Base-by-base conservation (phyloP, 768 basidiomycete genomes). In the Auriscalpium microsporum region DNA sequence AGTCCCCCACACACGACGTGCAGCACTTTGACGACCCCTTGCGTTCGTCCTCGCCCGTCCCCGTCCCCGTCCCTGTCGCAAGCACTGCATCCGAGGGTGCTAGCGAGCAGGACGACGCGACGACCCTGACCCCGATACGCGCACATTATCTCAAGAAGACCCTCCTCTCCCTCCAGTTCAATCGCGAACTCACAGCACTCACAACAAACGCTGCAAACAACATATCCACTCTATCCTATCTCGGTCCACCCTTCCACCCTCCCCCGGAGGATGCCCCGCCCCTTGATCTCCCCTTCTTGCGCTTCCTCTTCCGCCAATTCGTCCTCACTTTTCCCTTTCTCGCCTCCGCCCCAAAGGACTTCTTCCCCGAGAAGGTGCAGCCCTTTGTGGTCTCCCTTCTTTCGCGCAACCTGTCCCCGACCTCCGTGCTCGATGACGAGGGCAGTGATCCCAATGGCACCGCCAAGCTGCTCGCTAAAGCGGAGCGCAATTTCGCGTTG, bases 91-190 rank as follows among this genome's bases (percentile, higher is more conserved):
- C 28, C 28, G 28, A 28, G 28, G 28, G 28, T 28, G 4, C 28
- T 4, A 28, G 28, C 35, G 47, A 16, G 11, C 37, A 54, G 17
- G 45, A 59, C 10, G 55, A 59, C 19, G 14, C 50, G 17, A 28
- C 35, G 19, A n/a, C 37, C 5, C 81, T 97, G 49, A 90, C 92
- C 1, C 90, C 95, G 11, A 73, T 94, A 48, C 86, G 94, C 45
- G 93, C 94, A 4, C 96, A 99, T 67, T 99, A 99, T 71, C 89
- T 99, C 68, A 99, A 98, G 77, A 98, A 98, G 71, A 81, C 90
- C 16, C 84, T 99, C 54, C 78, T 97, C 45, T 82, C 87, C 62
- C 84, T 97, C 51, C 86, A 97, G 69, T 84, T 97, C 63, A 72
- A 74, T 63, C 73, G 72, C n/a, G 96, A 99, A 70, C 79, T 98